These are phyloP conservation scores for Boletus rubroflammeus DNA, from an alignment of 768 basidiomycete species.

Conservation along the genomic window DNA sequence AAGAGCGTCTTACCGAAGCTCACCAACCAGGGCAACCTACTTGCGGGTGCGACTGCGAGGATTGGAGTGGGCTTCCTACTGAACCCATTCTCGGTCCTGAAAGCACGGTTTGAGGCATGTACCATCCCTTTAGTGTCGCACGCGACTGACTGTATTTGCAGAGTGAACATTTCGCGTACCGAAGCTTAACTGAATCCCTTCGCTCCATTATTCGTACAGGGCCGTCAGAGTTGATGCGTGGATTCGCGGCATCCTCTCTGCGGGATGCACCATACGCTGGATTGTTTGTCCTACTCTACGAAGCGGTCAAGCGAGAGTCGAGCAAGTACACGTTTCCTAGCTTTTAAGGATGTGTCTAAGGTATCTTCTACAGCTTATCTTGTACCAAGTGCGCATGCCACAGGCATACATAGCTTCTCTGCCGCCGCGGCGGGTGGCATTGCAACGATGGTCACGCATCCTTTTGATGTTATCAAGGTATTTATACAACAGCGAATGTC, in stretches of 20 bases:
- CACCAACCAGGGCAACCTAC: constrained; percentile 73
- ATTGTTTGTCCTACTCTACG: constrained; percentile 84
- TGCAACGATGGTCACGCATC: constrained; percentile 84
- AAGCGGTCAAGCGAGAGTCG: constrained; percentile 74
- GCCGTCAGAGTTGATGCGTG: constrained; percentile 77
- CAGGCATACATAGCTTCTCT: constrained; percentile 56
- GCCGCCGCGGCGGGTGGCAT: constrained; percentile 81
- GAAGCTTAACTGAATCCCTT: constrained; percentile 57
- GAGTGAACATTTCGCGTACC: constrained; percentile 79
- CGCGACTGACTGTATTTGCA: constrained; percentile 27
- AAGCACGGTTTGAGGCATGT: constrained; percentile 84
- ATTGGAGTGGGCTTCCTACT: constrained; percentile 77
- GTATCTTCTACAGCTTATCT: constrained; percentile 35
- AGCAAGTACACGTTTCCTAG: constrained; percentile 39
- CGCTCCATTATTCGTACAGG: constrained; percentile 62
- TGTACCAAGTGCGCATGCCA: constrained; percentile 41
- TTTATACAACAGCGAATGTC: neutral
- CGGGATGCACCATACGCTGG: constrained; percentile 95
- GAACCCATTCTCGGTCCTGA: constrained; percentile 89
- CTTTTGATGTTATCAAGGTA: constrained; percentile 94
- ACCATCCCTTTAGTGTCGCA: neutral
- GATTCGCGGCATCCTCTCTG: constrained; percentile 83
- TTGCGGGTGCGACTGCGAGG: constrained; percentile 82
- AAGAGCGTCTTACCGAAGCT: constrained; percentile 66
- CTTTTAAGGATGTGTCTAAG: constrained; percentile 7